Evolutionary conservation across 208 protist genomes (phyloP).

Genomic region (Crithidia expoeki): DNA sequence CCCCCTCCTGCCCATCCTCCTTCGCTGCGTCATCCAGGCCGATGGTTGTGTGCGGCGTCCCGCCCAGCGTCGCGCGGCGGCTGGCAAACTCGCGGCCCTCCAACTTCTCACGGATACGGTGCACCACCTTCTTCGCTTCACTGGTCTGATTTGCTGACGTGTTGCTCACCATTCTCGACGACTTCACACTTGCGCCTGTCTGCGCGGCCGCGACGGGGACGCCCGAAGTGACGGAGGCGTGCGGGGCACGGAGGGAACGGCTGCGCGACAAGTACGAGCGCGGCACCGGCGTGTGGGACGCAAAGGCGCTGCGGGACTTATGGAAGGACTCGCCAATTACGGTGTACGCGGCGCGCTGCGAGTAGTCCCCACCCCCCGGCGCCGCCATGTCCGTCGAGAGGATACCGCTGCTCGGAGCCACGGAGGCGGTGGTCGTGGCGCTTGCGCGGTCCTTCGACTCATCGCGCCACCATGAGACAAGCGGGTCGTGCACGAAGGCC

Average conservation of each 20-base stretch:
- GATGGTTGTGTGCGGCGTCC: slow-evolving; percentile 7
- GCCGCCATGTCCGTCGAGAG: slow-evolving; percentile 11
- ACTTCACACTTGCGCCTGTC: slow-evolving; percentile 13
- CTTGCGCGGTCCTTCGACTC: slow-evolving; percentile 33
- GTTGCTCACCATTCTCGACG: slow-evolving; percentile 25
- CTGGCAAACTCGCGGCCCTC: slow-evolving; percentile 96
- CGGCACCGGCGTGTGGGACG: slow-evolving; percentile 28
- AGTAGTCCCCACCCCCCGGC: slow-evolving; percentile 21
- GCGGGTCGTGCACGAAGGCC: slow-evolving; percentile 99
- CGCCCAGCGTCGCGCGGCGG: slow-evolving; percentile 19
- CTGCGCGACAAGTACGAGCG: slow-evolving; percentile 17
- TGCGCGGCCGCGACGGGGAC: neutral
- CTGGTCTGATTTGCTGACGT: slow-evolving; percentile 75
- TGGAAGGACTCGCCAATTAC: slow-evolving; percentile 50
- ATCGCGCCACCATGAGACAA: slow-evolving; percentile 99
- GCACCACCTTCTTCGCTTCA: slow-evolving; percentile 96
- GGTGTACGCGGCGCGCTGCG: slow-evolving; percentile 39
- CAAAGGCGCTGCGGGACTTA: slow-evolving; percentile 31
- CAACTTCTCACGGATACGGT: slow-evolving; percentile 98
- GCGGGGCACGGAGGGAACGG: slow-evolving; percentile 24
- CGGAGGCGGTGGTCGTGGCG: slow-evolving; percentile 12
- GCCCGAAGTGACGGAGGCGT: slow-evolving; percentile 14
- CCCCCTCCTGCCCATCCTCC: slow-evolving; percentile 4
- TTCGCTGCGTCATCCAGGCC: slow-evolving; percentile 17
- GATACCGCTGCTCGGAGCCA: slow-evolving; percentile 24